Evolutionary conservation across 129 eudicot species (phyloP), one percentile per base, ranked within the genome.

Genomic region (Ambrosia artemisiifolia): DNA sequence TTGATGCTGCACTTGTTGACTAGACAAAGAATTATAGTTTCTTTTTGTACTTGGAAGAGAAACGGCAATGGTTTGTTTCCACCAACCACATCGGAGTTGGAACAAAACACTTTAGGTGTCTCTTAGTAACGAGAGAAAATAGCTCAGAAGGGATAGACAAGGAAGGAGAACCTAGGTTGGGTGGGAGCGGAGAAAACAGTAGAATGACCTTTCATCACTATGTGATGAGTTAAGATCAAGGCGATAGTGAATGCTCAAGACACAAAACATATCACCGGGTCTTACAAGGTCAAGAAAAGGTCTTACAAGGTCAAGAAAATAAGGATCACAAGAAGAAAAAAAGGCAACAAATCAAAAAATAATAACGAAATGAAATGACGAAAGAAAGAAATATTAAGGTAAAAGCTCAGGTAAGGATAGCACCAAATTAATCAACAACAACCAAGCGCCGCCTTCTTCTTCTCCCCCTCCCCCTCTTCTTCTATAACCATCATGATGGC

Each of bases 251-350:
- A 30, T 50, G 38, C 70, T 1, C 75, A 67, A 46, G 77, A 60
- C 3, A 38, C 0, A 73, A 11, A 9, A 71, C 3, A 18, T 9
- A 30, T 63, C 2, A 3, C 8, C 11, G 84, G 88, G 95, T 91
- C 97, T 88, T 88, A 91, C 95, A 88, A 88, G 92, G 92, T 84
- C 92, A 91, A 91, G 97, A 91, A 91, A 87, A 91, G 95, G 95
- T 82, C 95, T 91, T 88, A 88, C 95, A 88, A 91, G 97, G 97
- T 91, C 92, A 91, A 91, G 97, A 91, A 91, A 48, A 82, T 34
- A 18, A 36, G 32, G 30, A 34, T 17, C 7, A 10, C 11, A 43
- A 43, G 20, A 75, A n/a, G 71, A 53, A 53, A 7, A 80, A 85
- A 88, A 87, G 87, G 84, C 85, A 87, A 87, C 87, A 85, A 87